Evolutionary conservation across 2,329 filamentous ascomycete genomes (phyloP).

Genomic region (Thielaviopsis euricoi): DNA sequence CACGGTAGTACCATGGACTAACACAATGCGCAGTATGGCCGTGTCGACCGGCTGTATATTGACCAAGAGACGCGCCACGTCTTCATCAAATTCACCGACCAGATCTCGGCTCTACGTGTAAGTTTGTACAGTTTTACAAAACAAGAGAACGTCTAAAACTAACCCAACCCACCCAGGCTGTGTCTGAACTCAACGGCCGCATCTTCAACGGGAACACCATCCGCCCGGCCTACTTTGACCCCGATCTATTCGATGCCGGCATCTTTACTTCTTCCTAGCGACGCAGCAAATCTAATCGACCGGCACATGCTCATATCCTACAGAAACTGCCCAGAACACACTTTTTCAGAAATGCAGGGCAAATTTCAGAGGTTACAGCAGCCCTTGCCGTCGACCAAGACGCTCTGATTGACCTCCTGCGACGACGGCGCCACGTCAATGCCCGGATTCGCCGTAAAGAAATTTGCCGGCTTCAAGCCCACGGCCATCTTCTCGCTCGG

Average conservation of each 20-base stretch:
- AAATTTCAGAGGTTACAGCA: too few relatives aligned
- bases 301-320: too few relatives aligned
- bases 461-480: constrained; percentile 34
- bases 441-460: constrained; percentile 34
- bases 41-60: constrained; percentile 65
- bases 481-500: constrained; percentile 40
- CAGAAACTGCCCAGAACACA: too few relatives aligned
- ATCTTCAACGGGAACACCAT: constrained; percentile 81
- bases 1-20: not conserved
- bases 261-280: constrained; percentile 25
- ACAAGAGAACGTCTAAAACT: not conserved
- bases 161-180: constrained; percentile 40
- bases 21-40: constrained; percentile 46
- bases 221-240: constrained; percentile 64
- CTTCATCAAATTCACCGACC: constrained; percentile 84
- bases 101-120: constrained; percentile 69
- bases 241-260: constrained; percentile 64
- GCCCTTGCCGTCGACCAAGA: constrained; percentile 13
- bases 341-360: too few relatives aligned
- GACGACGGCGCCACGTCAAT: constrained; percentile 30
- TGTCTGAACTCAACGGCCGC: constrained; percentile 75
- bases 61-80: constrained; percentile 50
- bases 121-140: too few relatives aligned
- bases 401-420: constrained; percentile 21
- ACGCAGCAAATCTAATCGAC: not conserved